Evolutionary conservation across 768 basidiomycete genomes (phyloP), one percentile per base, ranked within the genome.

Genomic region (Mycena capillaripes): DNA sequence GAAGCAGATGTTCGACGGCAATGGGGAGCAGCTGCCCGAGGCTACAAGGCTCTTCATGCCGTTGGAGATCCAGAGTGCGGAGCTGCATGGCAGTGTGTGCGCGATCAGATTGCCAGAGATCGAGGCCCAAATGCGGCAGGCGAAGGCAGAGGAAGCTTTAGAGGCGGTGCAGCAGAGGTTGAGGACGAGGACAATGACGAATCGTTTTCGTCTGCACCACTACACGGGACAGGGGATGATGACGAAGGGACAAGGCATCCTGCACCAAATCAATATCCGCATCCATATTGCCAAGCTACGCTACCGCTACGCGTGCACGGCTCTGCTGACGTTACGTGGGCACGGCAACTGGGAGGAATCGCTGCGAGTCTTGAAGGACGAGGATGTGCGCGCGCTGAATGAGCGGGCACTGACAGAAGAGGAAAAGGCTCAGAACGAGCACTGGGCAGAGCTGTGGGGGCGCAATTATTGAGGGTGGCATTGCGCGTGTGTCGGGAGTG

Each of bases 351-450:
- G 44, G 44, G 44, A 46, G 44, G 44, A 46, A 17, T 21, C 8
- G 17, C 16, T 46, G 44, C 17, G 16, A 1, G 21, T 58, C 2
- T 19, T 58, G 0, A 16, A 23, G 5, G 56, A 58, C n/a, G 34
- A 58, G 3, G 56, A 59, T 25, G 36, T 59, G 5, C n/a, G 58
- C 1, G 58, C 58, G 10, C 38, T 59, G 21, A 59, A 59, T 23
- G 58, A 60, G 58, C 58, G 58, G 10, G 40, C 38, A 17, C 25
- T 60, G 36, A 60, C 38, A 9, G 40, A 8, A 5, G 58, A 60
- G 38, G 58, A 60, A n/a, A 60, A 60, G 36, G 58, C 58, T 1
- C 58, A 60, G 58, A 60, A 60, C 23, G 23, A 25, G 23, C 58
- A 60, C 23, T 60, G 58, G 58, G 58, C 58, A 16, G 58, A 60